Evolutionary conservation across 345 rosid genomes (phyloP), one percentile per base, ranked within the genome.

Genomic region (Acer negundo): DNA sequence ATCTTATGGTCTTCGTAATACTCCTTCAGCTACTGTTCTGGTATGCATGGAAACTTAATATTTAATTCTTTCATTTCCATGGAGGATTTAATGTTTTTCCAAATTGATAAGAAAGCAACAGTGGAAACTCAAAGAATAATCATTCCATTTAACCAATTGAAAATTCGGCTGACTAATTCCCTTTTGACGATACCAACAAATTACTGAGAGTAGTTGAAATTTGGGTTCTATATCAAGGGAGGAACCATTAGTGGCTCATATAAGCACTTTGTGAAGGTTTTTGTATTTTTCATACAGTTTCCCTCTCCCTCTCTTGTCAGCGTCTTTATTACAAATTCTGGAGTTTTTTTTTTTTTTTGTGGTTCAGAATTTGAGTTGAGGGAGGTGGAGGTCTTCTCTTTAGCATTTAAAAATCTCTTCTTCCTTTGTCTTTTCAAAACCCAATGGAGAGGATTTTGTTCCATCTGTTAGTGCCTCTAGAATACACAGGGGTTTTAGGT

Each of bases 1-100:
- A 78, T 95, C 99, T 12, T 89, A 79, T 81, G 99, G 97, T 77
- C 96, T 93, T 74, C 94, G 98, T 72, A 93, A 91, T 86, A 90
- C 96, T 83, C 85, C 90, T 73, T 85, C 87, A 44, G 92, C 94
- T 64, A 88, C 93, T 64, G 78, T 93, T 69, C 75, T 70, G 89
- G 98, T 93, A 83, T 80, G 85, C 79, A 64, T 71, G 49, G 20
- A 49, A 80, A 72, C 44, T 78, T 24, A 42, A 31, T 16, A 67
- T 24, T 51, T 73, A 55, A 22, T 66, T 75, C 4, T 75, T 78
- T 51, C 23, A 46, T 67, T 66, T n/a, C 31, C 31, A 49, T 58
- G 53, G 28, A 46, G 40, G 26, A 59, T 55, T 70, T 61, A 47
- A 15, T 24, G 62, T 4, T 74, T 44, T 3, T 63, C 19, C 20